These are phyloP conservation scores for Fusarium phyllophilum DNA, from an alignment of 2,329 filamentous ascomycete species.

Conservation along the genomic window DNA sequence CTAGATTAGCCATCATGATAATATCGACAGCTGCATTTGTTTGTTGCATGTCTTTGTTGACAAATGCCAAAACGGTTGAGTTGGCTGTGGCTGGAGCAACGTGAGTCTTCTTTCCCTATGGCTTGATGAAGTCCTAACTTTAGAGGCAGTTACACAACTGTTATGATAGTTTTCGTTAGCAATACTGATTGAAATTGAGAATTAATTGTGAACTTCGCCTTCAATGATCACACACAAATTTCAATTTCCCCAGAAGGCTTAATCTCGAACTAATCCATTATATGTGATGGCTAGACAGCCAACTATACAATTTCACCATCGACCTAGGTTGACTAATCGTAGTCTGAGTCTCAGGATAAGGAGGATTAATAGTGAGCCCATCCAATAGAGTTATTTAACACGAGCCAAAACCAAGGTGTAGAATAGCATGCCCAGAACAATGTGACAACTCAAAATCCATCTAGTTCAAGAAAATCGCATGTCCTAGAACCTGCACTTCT, in stretches of 20 bases:
- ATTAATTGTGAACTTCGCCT: accelerated
- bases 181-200: not conserved
- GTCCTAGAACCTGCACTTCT: not conserved
- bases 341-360: accelerated
- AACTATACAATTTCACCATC: not conserved
- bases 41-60: not conserved
- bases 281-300: accelerated
- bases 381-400: not conserved
- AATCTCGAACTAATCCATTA: not conserved
- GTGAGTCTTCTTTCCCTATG: accelerated
- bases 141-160: not conserved
- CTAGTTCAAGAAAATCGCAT: not conserved
- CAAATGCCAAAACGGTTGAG: not conserved
- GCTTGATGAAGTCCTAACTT: not conserved
- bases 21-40: not conserved
- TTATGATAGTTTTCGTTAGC: not conserved
- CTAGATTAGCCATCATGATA: not conserved
- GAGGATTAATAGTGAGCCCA: not conserved
- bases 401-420: not conserved
- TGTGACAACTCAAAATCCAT: not conserved
- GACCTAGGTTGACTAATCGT: too few species aligned
- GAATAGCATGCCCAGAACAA: not conserved
- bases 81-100: not conserved
- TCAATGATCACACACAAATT: not conserved
- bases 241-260: not conserved